phyloP scores from a whole-genome alignment of 2,329 filamentous ascomycete genomes.

The Xylaria digitata region DNA sequence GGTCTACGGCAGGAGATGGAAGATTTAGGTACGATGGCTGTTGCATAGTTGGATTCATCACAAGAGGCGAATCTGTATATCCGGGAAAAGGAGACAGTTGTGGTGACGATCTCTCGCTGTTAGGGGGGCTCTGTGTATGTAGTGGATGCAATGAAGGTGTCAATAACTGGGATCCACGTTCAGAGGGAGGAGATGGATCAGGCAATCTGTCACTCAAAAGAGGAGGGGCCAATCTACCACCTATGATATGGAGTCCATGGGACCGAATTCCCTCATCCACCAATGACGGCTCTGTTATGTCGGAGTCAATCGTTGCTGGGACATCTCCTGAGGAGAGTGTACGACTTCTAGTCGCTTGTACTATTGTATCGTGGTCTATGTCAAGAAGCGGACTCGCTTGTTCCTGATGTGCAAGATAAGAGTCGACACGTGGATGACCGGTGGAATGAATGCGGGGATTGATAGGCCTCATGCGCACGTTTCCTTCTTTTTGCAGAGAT shows the following conservation, averaged over 20 bases:
- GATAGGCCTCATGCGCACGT: conserved; percentile 76
- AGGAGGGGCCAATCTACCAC: conserved; percentile 51
- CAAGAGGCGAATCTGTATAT: conserved; percentile 69
- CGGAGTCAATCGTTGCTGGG: conserved; percentile 52
- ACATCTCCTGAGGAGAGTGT: conserved; percentile 61
- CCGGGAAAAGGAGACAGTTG: conserved; percentile 73
- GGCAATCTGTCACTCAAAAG: conserved; percentile 37
- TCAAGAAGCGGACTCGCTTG: conserved; percentile 37
- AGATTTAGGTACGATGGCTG: conserved; percentile 67
- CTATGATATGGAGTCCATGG: conserved; percentile 45
- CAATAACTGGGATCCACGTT: conserved; percentile 33
- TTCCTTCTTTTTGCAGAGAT: conserved; percentile 85
- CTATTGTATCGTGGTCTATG: conserved; percentile 32
- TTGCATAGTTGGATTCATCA: conserved; percentile 56
- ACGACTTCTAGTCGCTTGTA: conserved; percentile 52
- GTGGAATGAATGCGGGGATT: conserved; percentile 77
- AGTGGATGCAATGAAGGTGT: conserved; percentile 53
- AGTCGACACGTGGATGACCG: conserved; percentile 54
- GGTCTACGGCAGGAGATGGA: conserved; percentile 62
- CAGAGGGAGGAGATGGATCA: conserved; percentile 34
- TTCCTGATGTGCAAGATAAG: conserved; percentile 22
- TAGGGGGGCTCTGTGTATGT: conserved; percentile 60
- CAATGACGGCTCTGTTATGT: conserved; percentile 56
- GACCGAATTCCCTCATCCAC: conserved; percentile 46
- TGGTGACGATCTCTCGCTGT: conserved; percentile 60